These are phyloP conservation scores for Pyrrhoderma noxium DNA, from an alignment of 1,284 basidiomycete genomes.

Conservation along the genomic window DNA sequence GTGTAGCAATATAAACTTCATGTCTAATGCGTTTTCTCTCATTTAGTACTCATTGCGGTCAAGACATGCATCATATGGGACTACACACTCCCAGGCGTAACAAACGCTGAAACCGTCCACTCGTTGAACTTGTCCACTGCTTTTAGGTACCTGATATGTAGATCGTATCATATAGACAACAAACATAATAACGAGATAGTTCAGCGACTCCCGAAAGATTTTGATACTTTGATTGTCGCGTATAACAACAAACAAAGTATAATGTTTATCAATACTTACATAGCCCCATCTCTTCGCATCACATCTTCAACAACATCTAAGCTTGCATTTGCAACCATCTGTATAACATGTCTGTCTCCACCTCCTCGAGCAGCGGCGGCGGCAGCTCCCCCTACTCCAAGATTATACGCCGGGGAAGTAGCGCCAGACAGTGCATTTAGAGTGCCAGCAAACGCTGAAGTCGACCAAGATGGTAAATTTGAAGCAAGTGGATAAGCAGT, in stretches of 20 bases:
- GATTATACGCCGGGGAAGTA: slow-evolving; percentile 60
- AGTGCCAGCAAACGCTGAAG: slow-evolving; percentile 81
- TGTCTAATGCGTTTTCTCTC: slow-evolving; percentile 48
- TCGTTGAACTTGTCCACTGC: slow-evolving; percentile 94
- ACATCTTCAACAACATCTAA: slow-evolving; percentile 89
- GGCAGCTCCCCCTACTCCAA: slow-evolving; percentile 50
- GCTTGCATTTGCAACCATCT: slow-evolving; percentile 94
- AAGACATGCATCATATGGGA: slow-evolving; percentile 16
- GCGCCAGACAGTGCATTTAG: slow-evolving; percentile 76
- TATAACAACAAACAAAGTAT: neutral
- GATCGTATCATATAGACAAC: slow-evolving; percentile 14
- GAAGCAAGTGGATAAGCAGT: slow-evolving; percentile 61
- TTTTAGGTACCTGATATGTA: slow-evolving; percentile 89
- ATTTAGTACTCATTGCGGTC: too few species aligned
- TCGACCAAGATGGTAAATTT: slow-evolving; percentile 79
- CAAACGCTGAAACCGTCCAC: slow-evolving; percentile 92
- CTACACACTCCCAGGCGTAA: slow-evolving; percentile 83
- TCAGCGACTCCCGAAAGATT: neutral
- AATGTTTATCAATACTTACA: slow-evolving; percentile 47
- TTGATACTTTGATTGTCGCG: neutral
- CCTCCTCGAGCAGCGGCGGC: slow-evolving; percentile 45
- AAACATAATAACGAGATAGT: neutral
- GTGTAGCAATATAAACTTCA: slow-evolving; percentile 87
- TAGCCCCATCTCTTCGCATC: slow-evolving; percentile 75
- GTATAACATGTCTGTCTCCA: slow-evolving; percentile 88